phyloP scores from a whole-genome alignment of 208 protist species.

The Trypanosoma platydactyli region DNA sequence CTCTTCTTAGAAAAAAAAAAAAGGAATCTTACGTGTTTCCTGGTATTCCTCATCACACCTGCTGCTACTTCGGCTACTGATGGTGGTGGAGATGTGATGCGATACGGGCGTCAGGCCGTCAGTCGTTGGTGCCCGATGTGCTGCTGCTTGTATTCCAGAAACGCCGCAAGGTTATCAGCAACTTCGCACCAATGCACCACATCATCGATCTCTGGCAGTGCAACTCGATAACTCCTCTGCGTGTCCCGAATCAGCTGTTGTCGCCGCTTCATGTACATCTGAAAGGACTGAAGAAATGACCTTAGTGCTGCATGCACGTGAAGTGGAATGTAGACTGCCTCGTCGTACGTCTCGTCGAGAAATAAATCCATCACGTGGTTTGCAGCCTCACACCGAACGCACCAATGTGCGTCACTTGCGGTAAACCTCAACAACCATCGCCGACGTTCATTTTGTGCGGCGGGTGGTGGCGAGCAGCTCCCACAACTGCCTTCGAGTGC shows the following conservation, averaged over 20 bases:
- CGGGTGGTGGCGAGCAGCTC: constrained; percentile 16
- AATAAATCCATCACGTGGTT: constrained; percentile 83
- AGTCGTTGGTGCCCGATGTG: constrained; percentile 27
- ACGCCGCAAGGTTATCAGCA: constrained; percentile 64
- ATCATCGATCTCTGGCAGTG: constrained; percentile 36
- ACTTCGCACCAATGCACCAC: constrained; percentile 64
- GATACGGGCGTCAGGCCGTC: too few species aligned
- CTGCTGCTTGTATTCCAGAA: constrained; percentile 67
- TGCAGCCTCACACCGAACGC: constrained; percentile 70
- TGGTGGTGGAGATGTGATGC: too few species aligned
- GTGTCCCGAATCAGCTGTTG: constrained; percentile 43
- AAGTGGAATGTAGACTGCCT: constrained; percentile 63
- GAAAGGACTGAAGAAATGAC: constrained; percentile 40
- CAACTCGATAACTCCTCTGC: constrained; percentile 39
- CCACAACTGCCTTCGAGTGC: too few species aligned
- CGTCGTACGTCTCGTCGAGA: constrained; percentile 65
- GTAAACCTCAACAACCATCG: constrained; percentile 47
- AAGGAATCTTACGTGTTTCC: not conserved
- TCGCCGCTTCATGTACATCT: constrained; percentile 51
- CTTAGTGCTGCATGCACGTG: constrained; percentile 41
- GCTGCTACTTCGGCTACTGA: not conserved
- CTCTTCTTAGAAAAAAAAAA: not conserved
- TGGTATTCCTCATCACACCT: not conserved
- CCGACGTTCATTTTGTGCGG: constrained; percentile 23
- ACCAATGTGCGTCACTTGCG: constrained; percentile 42